phyloP scores from a whole-genome alignment of 2,329 filamentous ascomycete species.

The Ceratocystis eucalypticola region DNA sequence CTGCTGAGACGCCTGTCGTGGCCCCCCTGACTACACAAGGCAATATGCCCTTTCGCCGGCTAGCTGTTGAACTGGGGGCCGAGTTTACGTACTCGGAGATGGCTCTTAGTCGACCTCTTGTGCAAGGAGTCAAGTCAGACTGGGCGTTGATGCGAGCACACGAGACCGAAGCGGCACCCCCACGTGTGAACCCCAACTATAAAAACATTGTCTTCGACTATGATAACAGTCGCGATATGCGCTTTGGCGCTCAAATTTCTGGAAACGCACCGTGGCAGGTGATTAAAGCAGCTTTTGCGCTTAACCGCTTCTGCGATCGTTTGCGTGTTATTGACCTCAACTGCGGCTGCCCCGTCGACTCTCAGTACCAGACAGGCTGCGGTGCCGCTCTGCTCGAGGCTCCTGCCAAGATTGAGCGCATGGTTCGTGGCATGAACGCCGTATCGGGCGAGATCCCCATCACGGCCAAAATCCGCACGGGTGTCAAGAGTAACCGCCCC shows the following conservation, averaged over 20 bases:
- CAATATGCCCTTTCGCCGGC: slow-evolving; percentile 82
- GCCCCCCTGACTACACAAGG: slow-evolving; percentile 93
- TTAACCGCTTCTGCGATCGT: slow-evolving; percentile 64
- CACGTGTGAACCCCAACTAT: slow-evolving; percentile 44
- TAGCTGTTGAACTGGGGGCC: slow-evolving; percentile 79
- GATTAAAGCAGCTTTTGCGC: slow-evolving; percentile 71
- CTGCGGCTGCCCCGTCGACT: slow-evolving; percentile 92
- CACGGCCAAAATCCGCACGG: slow-evolving; percentile 88
- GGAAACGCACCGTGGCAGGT: slow-evolving; percentile 86
- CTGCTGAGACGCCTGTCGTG: slow-evolving; percentile 81
- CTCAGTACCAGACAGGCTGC: slow-evolving; percentile 76
- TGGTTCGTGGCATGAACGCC: slow-evolving; percentile 88
- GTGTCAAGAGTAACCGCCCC: slow-evolving; percentile 65
- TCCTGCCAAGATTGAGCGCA: slow-evolving; percentile 79
- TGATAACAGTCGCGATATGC: slow-evolving; percentile 68
- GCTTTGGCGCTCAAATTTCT: slow-evolving; percentile 85
- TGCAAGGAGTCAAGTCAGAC: slow-evolving; percentile 81
- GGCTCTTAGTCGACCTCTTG: slow-evolving; percentile 79
- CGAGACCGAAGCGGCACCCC: slow-evolving; percentile 62
- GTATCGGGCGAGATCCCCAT: slow-evolving; percentile 85
- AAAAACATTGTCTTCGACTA: slow-evolving; percentile 53
- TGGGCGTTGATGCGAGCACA: slow-evolving; percentile 94
- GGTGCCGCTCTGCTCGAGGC: slow-evolving; percentile 87
- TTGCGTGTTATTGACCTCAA: slow-evolving; percentile 89
- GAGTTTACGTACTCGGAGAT: slow-evolving; percentile 97